A percentile compares a stretch with the other conserved stretches of the same genome.
Evolutionary conservation across 2,329 filamentous ascomycete species (phyloP).

Genomic region (Pleurostoma richardsiae): DNA sequence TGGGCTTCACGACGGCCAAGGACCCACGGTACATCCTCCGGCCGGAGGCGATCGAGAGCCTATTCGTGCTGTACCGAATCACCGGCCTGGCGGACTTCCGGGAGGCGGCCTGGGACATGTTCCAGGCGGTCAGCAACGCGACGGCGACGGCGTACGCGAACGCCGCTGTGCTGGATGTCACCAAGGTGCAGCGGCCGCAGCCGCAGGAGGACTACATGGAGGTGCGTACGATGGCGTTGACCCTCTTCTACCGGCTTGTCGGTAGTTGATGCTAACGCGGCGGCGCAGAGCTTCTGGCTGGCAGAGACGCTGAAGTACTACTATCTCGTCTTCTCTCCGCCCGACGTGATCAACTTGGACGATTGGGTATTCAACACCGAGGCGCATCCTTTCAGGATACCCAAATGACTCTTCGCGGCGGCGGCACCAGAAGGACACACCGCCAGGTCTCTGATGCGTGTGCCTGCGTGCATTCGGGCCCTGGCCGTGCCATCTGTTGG

Average conservation of each 20-base stretch:
- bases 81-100: slow-evolving; percentile 6
- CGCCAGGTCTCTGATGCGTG: no score
- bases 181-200: neutral
- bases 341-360: slow-evolving; percentile 3
- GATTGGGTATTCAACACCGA: slow-evolving; percentile 10
- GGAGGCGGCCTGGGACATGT: slow-evolving; percentile 8
- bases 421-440: no score
- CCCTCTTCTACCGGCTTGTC: neutral
- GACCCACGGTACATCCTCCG: slow-evolving; percentile 8
- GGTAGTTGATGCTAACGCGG: neutral
- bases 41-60: slow-evolving; percentile 10
- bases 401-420: no score
- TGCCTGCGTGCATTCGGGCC: no score
- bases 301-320: slow-evolving; percentile 10
- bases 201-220: slow-evolving; percentile 7
- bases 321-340: slow-evolving; percentile 7
- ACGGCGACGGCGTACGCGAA: slow-evolving; percentile 5
- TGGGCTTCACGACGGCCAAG: slow-evolving; percentile 2
- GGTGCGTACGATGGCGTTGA: neutral
- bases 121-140: slow-evolving; percentile 3
- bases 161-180: slow-evolving; percentile 6
- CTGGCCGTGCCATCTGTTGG: no score
- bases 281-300: slow-evolving; percentile 7
- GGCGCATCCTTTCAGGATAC: slow-evolving; percentile 6
- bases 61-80: slow-evolving; percentile 6